Evolutionary conservation across 2,329 filamentous ascomycete genomes (phyloP).

Genomic region (Falciphora oryzae): DNA sequence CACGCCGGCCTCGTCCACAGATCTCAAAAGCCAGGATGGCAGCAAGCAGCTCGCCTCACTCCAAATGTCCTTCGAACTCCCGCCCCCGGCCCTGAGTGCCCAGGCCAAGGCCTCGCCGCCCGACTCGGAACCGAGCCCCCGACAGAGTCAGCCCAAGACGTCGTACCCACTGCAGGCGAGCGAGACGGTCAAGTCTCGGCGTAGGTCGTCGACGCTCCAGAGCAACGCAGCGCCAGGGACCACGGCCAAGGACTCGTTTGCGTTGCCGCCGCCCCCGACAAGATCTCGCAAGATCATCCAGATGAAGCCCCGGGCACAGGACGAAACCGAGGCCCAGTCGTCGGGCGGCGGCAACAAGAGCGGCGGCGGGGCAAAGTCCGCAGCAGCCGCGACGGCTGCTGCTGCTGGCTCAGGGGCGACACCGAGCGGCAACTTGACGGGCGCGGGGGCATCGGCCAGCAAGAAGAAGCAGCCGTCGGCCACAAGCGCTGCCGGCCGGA

Average conservation of each 20-base stretch:
- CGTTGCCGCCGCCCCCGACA: conserved; percentile 86
- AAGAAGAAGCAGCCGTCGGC: conserved; percentile 75
- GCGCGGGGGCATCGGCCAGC: conserved; percentile 25
- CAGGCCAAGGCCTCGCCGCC: conserved; percentile 22
- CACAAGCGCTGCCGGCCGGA: conserved; percentile 81
- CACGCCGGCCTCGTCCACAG: conserved; percentile 74
- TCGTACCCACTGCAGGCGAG: conserved; percentile 22
- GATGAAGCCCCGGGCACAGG: conserved; percentile 66
- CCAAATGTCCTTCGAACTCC: conserved; percentile 68
- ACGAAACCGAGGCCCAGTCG: conserved; percentile 17
- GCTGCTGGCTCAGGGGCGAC: conserved; percentile 12
- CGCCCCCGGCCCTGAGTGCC: conserved; percentile 64
- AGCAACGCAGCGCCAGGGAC: conserved; percentile 44
- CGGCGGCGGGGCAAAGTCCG: conserved; percentile 11
- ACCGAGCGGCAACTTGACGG: conserved; percentile 14
- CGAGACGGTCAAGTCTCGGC: conserved; percentile 45
- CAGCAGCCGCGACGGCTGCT: background rate
- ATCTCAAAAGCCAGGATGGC: conserved; percentile 68
- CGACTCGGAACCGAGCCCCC: conserved; percentile 3
- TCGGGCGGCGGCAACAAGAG: conserved; percentile 20
- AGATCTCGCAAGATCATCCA: conserved; percentile 94
- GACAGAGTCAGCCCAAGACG: conserved; percentile 3
- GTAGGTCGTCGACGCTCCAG: conserved; percentile 36
- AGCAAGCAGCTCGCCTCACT: conserved; percentile 52
- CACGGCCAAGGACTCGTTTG: conserved; percentile 60